A percentile compares a stretch with the other conserved stretches of the same genome.
Conservation (phyloP, 2,329 filamentous ascomycete species). For the Alternaria gansuensis region DNA sequence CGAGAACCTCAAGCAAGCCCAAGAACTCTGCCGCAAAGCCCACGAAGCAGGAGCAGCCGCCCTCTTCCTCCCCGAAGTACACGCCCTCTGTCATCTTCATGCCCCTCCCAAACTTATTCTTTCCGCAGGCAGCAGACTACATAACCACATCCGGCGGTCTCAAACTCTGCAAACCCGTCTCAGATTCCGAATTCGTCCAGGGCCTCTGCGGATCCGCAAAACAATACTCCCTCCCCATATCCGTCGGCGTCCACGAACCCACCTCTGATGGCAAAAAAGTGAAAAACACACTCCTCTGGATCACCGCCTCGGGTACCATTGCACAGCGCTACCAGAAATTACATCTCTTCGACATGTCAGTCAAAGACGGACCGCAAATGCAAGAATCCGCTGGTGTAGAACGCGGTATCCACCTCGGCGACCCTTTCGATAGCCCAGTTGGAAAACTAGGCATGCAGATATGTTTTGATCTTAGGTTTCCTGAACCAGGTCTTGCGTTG, state of each 20-base stretch:
- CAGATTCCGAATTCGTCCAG: slow-evolving; percentile 74
- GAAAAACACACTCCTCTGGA: slow-evolving; percentile 73
- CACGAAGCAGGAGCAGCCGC: slow-evolving; percentile 79
- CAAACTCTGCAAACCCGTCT: slow-evolving; percentile 72
- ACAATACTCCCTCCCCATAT: slow-evolving; percentile 72
- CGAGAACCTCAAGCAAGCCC: slow-evolving; percentile 82
- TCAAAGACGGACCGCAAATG: slow-evolving; percentile 65
- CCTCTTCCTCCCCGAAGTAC: slow-evolving; percentile 78
- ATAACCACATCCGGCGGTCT: slow-evolving; percentile 76
- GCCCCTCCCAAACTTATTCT: slow-evolving; percentile 51
- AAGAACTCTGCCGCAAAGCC: slow-evolving; percentile 74
- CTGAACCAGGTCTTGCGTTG: slow-evolving; percentile 75
- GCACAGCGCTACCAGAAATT: slow-evolving; percentile 81
- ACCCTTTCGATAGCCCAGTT: slow-evolving; percentile 76
- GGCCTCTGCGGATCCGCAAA: slow-evolving; percentile 76
- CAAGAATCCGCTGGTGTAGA: slow-evolving; percentile 75
- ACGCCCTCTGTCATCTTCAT: not conserved
- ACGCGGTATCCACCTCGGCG: slow-evolving; percentile 60
- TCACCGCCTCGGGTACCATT: slow-evolving; percentile 67
- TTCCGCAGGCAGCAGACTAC: slow-evolving; percentile 92
- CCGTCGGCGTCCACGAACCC: slow-evolving; percentile 79
- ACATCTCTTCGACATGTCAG: slow-evolving; percentile 82
- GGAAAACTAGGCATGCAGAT: slow-evolving; percentile 82
- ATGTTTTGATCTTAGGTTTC: slow-evolving; percentile 90
- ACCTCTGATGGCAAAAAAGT: slow-evolving; percentile 61